phyloP scores from a whole-genome alignment of 176 grass and related monocot species.

The Guadua angustifolia region DNA sequence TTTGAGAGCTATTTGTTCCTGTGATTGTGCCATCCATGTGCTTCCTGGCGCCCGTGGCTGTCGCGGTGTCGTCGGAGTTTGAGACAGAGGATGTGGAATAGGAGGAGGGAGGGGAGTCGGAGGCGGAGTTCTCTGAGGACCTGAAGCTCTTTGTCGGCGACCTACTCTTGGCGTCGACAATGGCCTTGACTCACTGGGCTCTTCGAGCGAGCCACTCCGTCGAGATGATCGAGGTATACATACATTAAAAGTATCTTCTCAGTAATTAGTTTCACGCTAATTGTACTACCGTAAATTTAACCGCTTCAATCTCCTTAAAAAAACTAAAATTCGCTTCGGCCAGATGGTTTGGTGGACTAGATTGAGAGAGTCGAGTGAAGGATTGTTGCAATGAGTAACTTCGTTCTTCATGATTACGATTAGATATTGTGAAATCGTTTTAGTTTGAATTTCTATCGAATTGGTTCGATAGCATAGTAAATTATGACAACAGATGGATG shows the following conservation, averaged over 20 bases:
- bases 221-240: conserved; percentile 85
- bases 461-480: neutral
- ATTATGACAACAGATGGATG: neutral
- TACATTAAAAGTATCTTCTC: neutral
- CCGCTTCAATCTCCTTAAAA: neutral
- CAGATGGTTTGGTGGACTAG: neutral
- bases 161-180: conserved; percentile 87
- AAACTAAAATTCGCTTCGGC: neutral
- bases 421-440: neutral
- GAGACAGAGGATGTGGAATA: conserved; percentile 59
- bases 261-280: neutral
- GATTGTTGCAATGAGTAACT: neutral
- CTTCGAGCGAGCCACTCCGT: conserved; percentile 77
- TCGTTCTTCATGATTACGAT: neutral
- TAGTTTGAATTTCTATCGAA: neutral
- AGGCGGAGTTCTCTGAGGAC: too few species aligned
- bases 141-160: conserved; percentile 95
- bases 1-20: too few species aligned
- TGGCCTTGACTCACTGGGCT: conserved; percentile 87
- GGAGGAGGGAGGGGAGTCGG: conserved; percentile 24
- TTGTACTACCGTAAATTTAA: neutral
- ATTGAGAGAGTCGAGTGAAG: neutral
- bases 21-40: too few species aligned
- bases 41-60: conserved; percentile 55
- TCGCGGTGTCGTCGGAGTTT: conserved; percentile 59